Evolutionary conservation across 1,284 basidiomycete species (phyloP).

Genomic region (Calocybe gambosa): DNA sequence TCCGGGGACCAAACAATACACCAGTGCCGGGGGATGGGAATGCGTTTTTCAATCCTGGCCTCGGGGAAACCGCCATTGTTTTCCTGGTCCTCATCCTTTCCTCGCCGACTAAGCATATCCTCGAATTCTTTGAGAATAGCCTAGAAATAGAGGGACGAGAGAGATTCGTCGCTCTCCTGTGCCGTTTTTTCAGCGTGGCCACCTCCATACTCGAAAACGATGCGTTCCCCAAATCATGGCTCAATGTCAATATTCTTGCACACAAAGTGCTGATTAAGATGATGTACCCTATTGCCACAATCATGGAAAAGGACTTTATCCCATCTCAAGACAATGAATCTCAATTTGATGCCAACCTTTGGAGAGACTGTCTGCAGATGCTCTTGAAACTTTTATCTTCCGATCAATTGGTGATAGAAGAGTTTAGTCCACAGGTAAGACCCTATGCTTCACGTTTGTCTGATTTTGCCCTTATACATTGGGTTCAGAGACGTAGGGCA

Average conservation of each 20-base stretch:
- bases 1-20: slow-evolving; percentile 37
- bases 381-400: slow-evolving; percentile 83
- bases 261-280: slow-evolving; percentile 88
- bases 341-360: slow-evolving; percentile 74
- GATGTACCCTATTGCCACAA: slow-evolving; percentile 73
- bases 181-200: slow-evolving; percentile 78
- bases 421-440: slow-evolving; percentile 82
- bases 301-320: slow-evolving; percentile 80
- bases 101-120: slow-evolving; percentile 72
- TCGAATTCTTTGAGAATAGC: slow-evolving; percentile 73
- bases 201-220: slow-evolving; percentile 83
- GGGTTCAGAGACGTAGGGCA: slow-evolving; percentile 77
- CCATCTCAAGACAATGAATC: slow-evolving; percentile 60
- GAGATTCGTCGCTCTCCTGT: slow-evolving; percentile 68
- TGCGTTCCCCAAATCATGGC: slow-evolving; percentile 88
- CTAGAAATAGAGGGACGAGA: slow-evolving; percentile 84
- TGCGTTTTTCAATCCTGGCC: slow-evolving; percentile 65
- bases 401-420: slow-evolving; percentile 89
- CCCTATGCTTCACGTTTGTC: neutral
- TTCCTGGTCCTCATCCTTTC: slow-evolving; percentile 80
- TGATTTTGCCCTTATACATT: slow-evolving; percentile 6
- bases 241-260: slow-evolving; percentile 87
- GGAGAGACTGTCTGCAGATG: slow-evolving; percentile 80
- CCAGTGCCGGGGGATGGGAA: slow-evolving; percentile 37
- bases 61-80: slow-evolving; percentile 85